Percentiles rank a stretch among this genome's conserved stretches.
Conservation (phyloP, 495 filamentous ascomycete genomes). For the Glarea lozoyensis region DNA sequence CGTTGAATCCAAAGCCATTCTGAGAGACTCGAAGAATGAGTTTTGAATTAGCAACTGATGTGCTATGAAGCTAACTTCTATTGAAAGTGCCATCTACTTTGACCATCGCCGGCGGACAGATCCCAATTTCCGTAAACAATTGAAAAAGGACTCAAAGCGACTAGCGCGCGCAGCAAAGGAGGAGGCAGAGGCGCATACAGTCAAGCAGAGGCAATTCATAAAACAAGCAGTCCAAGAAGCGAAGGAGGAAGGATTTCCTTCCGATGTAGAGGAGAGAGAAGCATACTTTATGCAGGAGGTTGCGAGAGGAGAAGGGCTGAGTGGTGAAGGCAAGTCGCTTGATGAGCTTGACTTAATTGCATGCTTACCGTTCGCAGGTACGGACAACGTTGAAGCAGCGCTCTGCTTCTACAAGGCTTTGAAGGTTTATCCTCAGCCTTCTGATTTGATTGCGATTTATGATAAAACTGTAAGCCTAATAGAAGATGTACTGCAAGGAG, state of each 20-base stretch:
- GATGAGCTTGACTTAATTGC: not conserved
- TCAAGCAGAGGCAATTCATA: slow-evolving; percentile 63
- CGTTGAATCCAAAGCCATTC: not conserved
- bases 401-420: slow-evolving; percentile 95
- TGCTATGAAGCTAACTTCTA: slow-evolving; percentile 11
- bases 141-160: slow-evolving; percentile 75
- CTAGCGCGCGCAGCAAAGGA: slow-evolving; percentile 70
- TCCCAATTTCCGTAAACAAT: slow-evolving; percentile 72
- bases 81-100: slow-evolving; percentile 83
- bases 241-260: slow-evolving; percentile 84
- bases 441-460: slow-evolving; percentile 90
- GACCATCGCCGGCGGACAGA: slow-evolving; percentile 86
- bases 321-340: slow-evolving; percentile 49
- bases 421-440: slow-evolving; percentile 93
- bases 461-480: slow-evolving; percentile 78
- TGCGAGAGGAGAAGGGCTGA: slow-evolving; percentile 70
- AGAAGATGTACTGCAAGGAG: slow-evolving; percentile 46
- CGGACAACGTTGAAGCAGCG: slow-evolving; percentile 72
- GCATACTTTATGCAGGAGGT: slow-evolving; percentile 93
- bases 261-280: slow-evolving; percentile 74
- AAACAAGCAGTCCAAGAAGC: slow-evolving; percentile 63
- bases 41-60: not conserved
- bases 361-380: slow-evolving; percentile 37
- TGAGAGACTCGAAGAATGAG: not conserved
- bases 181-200: slow-evolving; percentile 57